Evolutionary conservation across 202 grass and related monocot genomes (phyloP), one percentile per base, ranked within the genome.

Genomic region (Panicum hallii): DNA sequence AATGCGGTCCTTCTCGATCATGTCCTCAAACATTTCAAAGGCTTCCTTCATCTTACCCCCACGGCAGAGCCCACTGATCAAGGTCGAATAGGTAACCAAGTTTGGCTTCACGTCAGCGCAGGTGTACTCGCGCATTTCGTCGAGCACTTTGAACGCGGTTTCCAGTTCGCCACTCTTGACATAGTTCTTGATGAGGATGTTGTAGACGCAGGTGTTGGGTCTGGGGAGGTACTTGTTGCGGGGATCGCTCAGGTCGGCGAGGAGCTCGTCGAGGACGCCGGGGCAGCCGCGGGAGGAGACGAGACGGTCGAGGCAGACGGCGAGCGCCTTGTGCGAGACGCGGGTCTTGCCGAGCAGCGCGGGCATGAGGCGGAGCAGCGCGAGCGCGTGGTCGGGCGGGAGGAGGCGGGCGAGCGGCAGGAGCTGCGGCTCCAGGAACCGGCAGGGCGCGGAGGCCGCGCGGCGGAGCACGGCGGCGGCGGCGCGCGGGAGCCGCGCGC

Each of bases 151-250:
- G 86, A 93, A 90, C 57, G 95, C 95, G 5, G 78, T 75, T 15
- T 84, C 89, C 19, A 88, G 11, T 15, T 90, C 85, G 2, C 89
- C 89, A 2, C 16, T 77, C 47, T 68, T 94, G 84, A 92, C 61
- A 40, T 93, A 79, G 86, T 85, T 64, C 78, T 95, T 98, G 74
- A 95, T 84, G 87, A 98, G 64, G 52, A 98, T 98, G 89, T 98
- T 98, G 84, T 89, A 92, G 55, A 98, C 62, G 78, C 95, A 98
- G n/a, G 80, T 79, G 62, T 98, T 98, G 77, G 90, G 83, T 32
- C 62, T 81, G 41, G 92, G 79, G 11, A 84, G 74, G 54, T 92
- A 94, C 53, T 50, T 78, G 30, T 58, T 80, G 53, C 65, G 62
- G 26, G 84, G 92, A 69, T 89, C 80, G 3, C 75, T 68, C 52